Evolutionary conservation across 306 rosid species (phyloP).

Genomic region (Pterocarpus santalinus): DNA sequence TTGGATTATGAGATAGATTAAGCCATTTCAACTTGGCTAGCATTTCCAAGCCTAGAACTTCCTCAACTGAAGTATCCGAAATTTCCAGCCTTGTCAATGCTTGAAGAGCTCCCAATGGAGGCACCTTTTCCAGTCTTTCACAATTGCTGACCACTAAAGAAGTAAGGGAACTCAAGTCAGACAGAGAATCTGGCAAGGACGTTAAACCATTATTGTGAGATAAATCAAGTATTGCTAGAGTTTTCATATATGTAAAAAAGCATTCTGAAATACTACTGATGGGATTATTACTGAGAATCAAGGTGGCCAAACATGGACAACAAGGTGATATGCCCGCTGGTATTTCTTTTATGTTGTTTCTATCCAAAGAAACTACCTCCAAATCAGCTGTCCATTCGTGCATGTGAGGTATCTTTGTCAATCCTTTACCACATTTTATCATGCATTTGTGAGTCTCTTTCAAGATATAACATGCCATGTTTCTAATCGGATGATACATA

Average conservation of each 20-base stretch:
- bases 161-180: constrained; percentile 20
- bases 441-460: background rate
- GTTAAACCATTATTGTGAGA: accelerated
- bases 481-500: background rate
- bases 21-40: constrained; percentile 31
- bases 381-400: constrained; percentile 17
- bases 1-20: background rate
- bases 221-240: background rate
- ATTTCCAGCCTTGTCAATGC: background rate
- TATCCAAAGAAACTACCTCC: background rate
- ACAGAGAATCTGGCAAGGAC: background rate
- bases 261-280: background rate
- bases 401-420: background rate
- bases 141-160: background rate
- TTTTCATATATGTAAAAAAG: background rate
- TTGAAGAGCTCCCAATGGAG: constrained; percentile 18
- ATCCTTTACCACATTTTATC: background rate
- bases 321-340: background rate
- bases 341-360: background rate
- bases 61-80: background rate
- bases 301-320: constrained; percentile 12
- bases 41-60: constrained; percentile 10
- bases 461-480: constrained; percentile 19
- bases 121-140: background rate
- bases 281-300: background rate